Evolutionary conservation across 2,329 filamentous ascomycete genomes (phyloP).

Genomic region (Cytospora piceae): DNA sequence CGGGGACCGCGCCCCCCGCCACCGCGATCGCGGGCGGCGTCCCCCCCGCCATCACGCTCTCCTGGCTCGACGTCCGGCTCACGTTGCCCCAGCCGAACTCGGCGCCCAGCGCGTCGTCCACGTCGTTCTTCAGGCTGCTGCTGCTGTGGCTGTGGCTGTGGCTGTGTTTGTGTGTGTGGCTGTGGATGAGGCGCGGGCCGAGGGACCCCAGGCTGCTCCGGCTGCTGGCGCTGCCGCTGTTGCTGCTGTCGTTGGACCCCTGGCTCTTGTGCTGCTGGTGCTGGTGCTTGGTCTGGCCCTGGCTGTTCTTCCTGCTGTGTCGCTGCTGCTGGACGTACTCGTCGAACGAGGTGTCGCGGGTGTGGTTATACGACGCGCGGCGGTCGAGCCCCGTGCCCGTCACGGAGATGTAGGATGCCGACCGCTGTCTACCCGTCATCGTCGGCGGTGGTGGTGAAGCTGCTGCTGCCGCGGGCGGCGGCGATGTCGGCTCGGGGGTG

Average conservation of each 20-base stretch:
- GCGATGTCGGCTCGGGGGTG: constrained; percentile 8
- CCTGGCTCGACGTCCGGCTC: constrained; percentile 32
- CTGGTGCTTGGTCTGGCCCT: background rate
- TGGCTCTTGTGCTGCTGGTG: constrained; percentile 25
- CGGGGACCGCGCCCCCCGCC: constrained; percentile 32
- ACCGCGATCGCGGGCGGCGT: constrained; percentile 32
- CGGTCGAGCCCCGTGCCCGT: constrained; percentile 21
- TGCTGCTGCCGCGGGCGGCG: background rate
- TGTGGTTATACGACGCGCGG: constrained; percentile 35
- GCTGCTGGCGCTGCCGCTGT: background rate
- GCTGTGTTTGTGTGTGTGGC: background rate
- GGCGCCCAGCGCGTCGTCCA: constrained; percentile 40
- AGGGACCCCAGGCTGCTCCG: constrained; percentile 6
- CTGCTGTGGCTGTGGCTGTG: background rate
- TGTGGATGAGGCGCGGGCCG: constrained; percentile 16
- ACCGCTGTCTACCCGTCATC: constrained; percentile 1
- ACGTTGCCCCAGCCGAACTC: constrained; percentile 41
- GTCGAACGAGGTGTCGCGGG: constrained; percentile 38
- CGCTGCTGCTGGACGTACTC: constrained; percentile 28
- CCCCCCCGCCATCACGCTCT: constrained; percentile 35
- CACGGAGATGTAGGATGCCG: constrained; percentile 23
- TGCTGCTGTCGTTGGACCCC: background rate
- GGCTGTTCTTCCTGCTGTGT: background rate
- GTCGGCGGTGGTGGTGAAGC: background rate
- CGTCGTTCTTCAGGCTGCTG: constrained; percentile 33